Evolutionary conservation across 352 stramenopile genomes (phyloP).

Genomic region (Globisporangium radiosum): DNA sequence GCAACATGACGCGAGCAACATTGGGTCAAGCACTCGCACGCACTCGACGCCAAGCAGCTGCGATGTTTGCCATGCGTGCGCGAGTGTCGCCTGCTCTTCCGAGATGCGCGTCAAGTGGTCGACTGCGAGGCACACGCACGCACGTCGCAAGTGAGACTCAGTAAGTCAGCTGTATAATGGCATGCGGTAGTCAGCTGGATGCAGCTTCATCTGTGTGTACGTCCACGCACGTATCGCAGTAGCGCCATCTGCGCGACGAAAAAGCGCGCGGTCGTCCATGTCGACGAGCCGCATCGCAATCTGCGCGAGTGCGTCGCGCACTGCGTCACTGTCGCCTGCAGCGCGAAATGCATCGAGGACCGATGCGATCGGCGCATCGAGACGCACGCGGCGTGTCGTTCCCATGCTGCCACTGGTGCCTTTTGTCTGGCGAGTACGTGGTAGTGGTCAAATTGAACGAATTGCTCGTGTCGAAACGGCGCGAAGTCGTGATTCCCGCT

Average conservation of each 20-base stretch:
- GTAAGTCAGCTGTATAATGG: no score
- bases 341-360: conserved; percentile 43
- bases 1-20: not conserved
- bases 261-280: conserved; percentile 40
- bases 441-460: not conserved
- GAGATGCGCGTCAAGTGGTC: conserved; percentile 46
- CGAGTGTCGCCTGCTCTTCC: conserved; percentile 48
- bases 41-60: conserved; percentile 27
- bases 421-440: not conserved
- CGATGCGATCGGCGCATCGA: conserved; percentile 25
- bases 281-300: conserved; percentile 54
- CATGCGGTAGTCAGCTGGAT: no score
- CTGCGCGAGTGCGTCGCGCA: conserved; percentile 43
- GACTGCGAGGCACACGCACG: conserved; percentile 20
- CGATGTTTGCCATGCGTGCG: conserved; percentile 31
- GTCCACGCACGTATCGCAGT: conserved; percentile 34
- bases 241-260: conserved; percentile 44
- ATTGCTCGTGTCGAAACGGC: no score
- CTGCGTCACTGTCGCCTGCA: conserved; percentile 14
- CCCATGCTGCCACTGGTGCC: not conserved
- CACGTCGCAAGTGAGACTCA: not conserved
- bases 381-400: conserved; percentile 12
- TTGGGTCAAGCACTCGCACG: not conserved
- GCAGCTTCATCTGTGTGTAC: not conserved
- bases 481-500: no score